These are phyloP conservation scores for Trichoderma asperelloides DNA, from an alignment of 495 filamentous ascomycete genomes.

Conservation along the genomic window DNA sequence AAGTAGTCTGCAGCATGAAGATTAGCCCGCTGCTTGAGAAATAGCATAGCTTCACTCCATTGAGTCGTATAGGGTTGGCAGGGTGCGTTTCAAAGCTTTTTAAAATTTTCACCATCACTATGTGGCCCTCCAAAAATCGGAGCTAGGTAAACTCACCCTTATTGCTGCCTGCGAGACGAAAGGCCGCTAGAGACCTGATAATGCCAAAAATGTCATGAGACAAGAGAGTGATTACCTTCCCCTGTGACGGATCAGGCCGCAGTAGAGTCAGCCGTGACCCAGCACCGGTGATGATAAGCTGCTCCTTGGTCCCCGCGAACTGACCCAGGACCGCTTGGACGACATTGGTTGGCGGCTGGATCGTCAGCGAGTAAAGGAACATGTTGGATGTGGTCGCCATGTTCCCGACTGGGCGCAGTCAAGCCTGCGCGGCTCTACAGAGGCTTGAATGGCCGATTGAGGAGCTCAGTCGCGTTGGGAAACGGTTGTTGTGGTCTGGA, in stretches of 20 bases:
- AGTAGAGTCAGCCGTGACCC: conserved; percentile 84
- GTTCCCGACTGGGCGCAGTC: conserved; percentile 40
- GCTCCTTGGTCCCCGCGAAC: conserved; percentile 88
- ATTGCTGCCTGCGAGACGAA: conserved; percentile 82
- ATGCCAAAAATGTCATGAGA: conserved; percentile 95
- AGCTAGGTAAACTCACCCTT: conserved; percentile 70
- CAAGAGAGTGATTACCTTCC: conserved; percentile 74
- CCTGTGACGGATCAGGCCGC: conserved; percentile 72
- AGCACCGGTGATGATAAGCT: conserved; percentile 91
- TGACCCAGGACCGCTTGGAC: conserved; percentile 87
- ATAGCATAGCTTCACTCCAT: background rate
- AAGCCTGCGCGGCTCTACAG: conserved; percentile 35
- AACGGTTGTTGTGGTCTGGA: background rate
- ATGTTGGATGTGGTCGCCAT: conserved; percentile 97
- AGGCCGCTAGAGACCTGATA: conserved; percentile 76
- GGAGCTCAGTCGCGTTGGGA: conserved; percentile 7
- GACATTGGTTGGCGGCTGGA: conserved; percentile 81
- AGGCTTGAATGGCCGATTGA: conserved; percentile 4
- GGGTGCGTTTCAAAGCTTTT: conserved; percentile 34
- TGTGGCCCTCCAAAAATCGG: conserved; percentile 52
- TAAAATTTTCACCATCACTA: conserved; percentile 64
- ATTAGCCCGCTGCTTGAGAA: conserved; percentile 49
- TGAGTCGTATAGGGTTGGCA: background rate
- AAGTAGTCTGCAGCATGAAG: conserved; percentile 69
- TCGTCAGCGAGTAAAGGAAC: conserved; percentile 94